Conservation (phyloP, 805 yeast genomes). For the Hanseniaspora taiwanica region DNA sequence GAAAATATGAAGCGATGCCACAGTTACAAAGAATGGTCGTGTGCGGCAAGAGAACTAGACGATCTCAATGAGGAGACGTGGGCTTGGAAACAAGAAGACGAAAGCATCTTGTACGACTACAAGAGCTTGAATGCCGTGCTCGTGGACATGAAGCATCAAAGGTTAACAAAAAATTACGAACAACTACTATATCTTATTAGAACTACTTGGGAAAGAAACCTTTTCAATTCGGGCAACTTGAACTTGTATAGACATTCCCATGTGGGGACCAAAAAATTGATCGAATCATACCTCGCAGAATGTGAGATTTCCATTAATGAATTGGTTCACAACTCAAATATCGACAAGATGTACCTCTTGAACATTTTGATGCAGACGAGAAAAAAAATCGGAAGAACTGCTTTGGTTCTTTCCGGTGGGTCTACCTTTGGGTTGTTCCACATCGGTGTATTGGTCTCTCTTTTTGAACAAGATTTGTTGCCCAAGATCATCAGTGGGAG, state of each 20-base stretch:
- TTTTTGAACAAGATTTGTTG: conserved; percentile 57
- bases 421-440: conserved; percentile 88
- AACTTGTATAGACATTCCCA: conserved; percentile 64
- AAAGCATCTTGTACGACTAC: conserved; percentile 63
- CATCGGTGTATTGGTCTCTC: conserved; percentile 77
- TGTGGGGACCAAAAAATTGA: conserved; percentile 73
- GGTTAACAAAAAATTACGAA: conserved; percentile 43
- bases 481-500: conserved; percentile 90
- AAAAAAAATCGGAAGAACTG: conserved; percentile 87
- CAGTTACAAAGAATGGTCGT: conserved; percentile 56
- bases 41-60: conserved; percentile 51
- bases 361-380: conserved; percentile 79
- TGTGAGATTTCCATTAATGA: conserved; percentile 38
- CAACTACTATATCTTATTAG: conserved; percentile 60
- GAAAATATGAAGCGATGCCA: conserved; percentile 36
- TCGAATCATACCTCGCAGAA: conserved; percentile 74
- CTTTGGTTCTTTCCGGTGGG: conserved; percentile 91
- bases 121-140: conserved; percentile 41
- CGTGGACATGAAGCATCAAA: conserved; percentile 42
- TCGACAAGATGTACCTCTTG: conserved; percentile 59
- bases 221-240: conserved; percentile 79
- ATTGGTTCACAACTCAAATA: conserved; percentile 17
- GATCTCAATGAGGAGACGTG: conserved; percentile 41
- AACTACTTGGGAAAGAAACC: conserved; percentile 72
- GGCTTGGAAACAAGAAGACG: conserved; percentile 55